These are phyloP conservation scores for Martiniozyma asiatica DNA, from an alignment of 1,139 yeast genomes.

Conservation along the genomic window DNA sequence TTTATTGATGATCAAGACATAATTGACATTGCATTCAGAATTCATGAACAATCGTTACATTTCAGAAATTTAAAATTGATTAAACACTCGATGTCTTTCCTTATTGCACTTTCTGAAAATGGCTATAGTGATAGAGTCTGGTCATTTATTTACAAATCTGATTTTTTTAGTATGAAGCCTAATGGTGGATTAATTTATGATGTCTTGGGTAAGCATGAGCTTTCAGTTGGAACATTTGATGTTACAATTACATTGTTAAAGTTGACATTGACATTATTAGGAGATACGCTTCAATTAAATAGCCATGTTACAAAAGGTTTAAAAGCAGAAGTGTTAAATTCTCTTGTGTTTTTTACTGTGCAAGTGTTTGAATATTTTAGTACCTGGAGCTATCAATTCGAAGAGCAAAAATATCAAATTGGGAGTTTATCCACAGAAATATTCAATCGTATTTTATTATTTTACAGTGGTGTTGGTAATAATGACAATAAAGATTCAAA, in stretches of 20 bases:
- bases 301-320: conserved; percentile 28
- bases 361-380: conserved; percentile 64
- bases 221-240: conserved; percentile 52
- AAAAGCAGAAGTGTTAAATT: conserved; percentile 45
- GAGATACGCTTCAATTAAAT: conserved; percentile 35
- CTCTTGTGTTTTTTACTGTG: conserved; percentile 44
- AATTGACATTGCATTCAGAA: conserved; percentile 50
- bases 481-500: conserved; percentile 27
- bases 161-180: conserved; percentile 52
- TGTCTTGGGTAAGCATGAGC: conserved; percentile 63
- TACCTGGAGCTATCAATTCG: conserved; percentile 52
- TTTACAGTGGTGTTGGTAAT: conserved; percentile 49
- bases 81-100: conserved; percentile 36
- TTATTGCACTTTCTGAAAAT: conserved; percentile 33
- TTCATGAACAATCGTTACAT: conserved; percentile 59
- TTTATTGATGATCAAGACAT: conserved; percentile 59
- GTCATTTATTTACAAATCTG: conserved; percentile 63
- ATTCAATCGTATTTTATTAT: conserved; percentile 42
- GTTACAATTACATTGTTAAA: conserved; percentile 52
- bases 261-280: conserved; percentile 41
- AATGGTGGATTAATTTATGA: conserved; percentile 56
- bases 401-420: conserved; percentile 48
- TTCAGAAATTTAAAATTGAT: conserved; percentile 38
- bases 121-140: conserved; percentile 59
- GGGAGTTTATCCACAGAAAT: conserved; percentile 46